These are phyloP conservation scores for Kodamaea leandrae DNA, from an alignment of 805 yeast genomes.

Conservation along the genomic window DNA sequence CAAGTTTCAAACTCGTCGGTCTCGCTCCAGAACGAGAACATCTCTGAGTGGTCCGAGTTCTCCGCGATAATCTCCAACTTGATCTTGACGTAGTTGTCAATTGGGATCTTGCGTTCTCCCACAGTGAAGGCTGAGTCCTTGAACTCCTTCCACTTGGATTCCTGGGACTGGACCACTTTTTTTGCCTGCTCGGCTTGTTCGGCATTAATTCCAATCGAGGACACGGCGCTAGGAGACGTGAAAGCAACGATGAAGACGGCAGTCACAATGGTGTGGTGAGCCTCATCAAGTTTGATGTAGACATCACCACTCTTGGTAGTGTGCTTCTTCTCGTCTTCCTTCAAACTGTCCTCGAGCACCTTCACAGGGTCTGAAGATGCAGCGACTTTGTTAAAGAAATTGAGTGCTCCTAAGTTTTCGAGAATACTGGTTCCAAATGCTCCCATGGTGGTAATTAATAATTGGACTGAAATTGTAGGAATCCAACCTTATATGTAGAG, in stretches of 20 bases:
- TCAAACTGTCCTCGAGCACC: background rate
- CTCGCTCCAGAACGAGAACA: conserved; percentile 1
- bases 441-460: background rate
- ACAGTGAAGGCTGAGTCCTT: background rate
- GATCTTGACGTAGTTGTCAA: background rate
- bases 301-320: background rate
- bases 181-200: background rate
- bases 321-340: background rate
- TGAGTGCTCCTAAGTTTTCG: background rate
- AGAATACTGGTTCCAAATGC: background rate
- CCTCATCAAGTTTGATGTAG: background rate
- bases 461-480: too few relatives aligned
- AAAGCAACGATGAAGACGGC: background rate
- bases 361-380: background rate
- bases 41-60: background rate
- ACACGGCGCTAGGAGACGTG: background rate
- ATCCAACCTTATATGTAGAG: too few relatives aligned
- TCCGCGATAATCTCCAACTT: background rate
- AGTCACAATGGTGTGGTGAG: background rate
- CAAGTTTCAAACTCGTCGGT: background rate
- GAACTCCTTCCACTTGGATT: background rate
- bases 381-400: background rate
- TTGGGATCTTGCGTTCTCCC: background rate
- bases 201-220: background rate
- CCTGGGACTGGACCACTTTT: background rate